phyloP scores from a whole-genome alignment of 2,329 filamentous ascomycete genomes.

The Aspergillus aculeatus region DNA sequence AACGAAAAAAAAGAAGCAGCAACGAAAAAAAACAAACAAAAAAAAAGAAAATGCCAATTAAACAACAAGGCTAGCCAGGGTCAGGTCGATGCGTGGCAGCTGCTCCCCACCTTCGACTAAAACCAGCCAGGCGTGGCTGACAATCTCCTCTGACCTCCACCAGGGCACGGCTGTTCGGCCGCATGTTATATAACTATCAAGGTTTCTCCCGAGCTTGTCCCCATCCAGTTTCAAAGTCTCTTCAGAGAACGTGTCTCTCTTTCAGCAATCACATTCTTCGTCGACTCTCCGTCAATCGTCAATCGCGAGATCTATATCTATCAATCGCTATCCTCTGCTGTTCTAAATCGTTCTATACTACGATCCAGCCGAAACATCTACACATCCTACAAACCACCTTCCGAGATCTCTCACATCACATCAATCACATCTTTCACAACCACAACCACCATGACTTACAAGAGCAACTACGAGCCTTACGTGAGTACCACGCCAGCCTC shows the following conservation, averaged over 20 bases:
- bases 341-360: not conserved
- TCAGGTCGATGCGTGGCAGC: slow-evolving; percentile 2
- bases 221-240: slow-evolving; percentile 4
- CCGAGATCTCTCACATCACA: not conserved
- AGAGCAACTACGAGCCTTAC: slow-evolving; percentile 41
- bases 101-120: slow-evolving; percentile 8
- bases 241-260: slow-evolving; percentile 5
- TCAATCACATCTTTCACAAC: not conserved
- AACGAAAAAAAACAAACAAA: slow-evolving; percentile 1
- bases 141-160: slow-evolving; percentile 11
- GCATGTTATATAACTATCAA: slow-evolving; percentile 19
- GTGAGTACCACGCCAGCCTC: slow-evolving; percentile 25
- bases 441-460: slow-evolving; percentile 34
- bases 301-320: not conserved
- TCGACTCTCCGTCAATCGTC: not conserved
- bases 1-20: not conserved
- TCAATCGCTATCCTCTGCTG: not conserved
- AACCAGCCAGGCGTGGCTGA: slow-evolving; percentile 4
- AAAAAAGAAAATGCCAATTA: slow-evolving; percentile 8
- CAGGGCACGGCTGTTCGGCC: slow-evolving; percentile 7
- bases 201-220: slow-evolving; percentile 14
- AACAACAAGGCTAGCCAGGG: slow-evolving; percentile 6
- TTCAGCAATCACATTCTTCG: not conserved
- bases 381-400: not conserved
- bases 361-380: not conserved